Evolutionary conservation across 1,284 basidiomycete species (phyloP).

Genomic region (Wallemia mellicola): DNA sequence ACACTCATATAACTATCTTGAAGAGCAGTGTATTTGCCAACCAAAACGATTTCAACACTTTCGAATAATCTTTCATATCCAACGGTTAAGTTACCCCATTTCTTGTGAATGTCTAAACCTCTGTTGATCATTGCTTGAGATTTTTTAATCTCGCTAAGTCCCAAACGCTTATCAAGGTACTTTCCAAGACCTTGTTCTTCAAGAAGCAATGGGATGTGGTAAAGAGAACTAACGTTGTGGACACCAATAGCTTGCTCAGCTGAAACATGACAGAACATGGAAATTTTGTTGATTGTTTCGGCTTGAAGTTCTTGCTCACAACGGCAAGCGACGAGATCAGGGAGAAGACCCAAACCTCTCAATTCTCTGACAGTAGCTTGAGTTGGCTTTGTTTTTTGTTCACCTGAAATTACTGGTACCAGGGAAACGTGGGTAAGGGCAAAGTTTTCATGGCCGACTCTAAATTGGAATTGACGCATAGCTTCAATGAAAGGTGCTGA

Average conservation of each 20-base stretch:
- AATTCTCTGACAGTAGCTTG: constrained; percentile 88
- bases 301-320: constrained; percentile 33
- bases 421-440: constrained; percentile 94
- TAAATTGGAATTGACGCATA: constrained; percentile 97
- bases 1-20: constrained; percentile 99
- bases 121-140: constrained; percentile 25
- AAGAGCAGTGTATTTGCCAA: constrained; percentile 91
- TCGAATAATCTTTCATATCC: constrained; percentile 75
- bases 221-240: constrained; percentile 86
- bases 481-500: constrained; percentile 82
- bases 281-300: constrained; percentile 77
- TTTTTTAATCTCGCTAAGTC: constrained; percentile 31
- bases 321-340: constrained; percentile 81
- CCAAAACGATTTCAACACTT: constrained; percentile 61
- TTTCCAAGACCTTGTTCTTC: constrained; percentile 70
- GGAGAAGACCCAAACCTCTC: constrained; percentile 68
- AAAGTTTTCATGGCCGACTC: constrained; percentile 89
- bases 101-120: constrained; percentile 32
- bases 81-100: constrained; percentile 62
- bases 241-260: constrained; percentile 84
- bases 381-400: constrained; percentile 97
- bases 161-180: constrained; percentile 53
- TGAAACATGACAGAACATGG: constrained; percentile 96
- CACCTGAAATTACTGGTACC: constrained; percentile 88
- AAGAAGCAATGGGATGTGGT: constrained; percentile 83